Conservation (phyloP, 192 early-diverging fungal genomes). For the Ambispora gerdemannii region DNA sequence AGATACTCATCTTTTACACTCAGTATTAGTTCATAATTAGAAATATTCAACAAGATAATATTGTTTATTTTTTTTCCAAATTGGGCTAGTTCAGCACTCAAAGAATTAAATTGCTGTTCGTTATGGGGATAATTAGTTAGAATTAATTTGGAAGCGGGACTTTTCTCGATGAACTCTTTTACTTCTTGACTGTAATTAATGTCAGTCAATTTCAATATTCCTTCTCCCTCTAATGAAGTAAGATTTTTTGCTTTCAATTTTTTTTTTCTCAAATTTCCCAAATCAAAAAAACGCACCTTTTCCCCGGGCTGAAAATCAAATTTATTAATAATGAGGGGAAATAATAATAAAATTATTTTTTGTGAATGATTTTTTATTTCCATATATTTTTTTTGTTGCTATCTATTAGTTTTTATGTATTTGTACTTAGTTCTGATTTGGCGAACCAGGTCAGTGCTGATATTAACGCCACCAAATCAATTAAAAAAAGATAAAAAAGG, state of each 20-base stretch:
- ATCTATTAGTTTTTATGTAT: conserved; percentile 6
- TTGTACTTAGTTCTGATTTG: conserved; percentile 14
- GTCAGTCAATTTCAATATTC: background rate
- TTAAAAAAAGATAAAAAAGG: background rate
- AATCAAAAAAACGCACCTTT: background rate
- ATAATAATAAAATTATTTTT: conserved; percentile 9
- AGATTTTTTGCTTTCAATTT: background rate
- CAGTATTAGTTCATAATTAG: conserved; percentile 8
- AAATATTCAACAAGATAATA: conserved; percentile 7
- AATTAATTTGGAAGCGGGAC: background rate
- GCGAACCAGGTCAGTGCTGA: background rate
- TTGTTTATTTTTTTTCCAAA: conserved; percentile 6
- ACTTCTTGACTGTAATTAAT: background rate
- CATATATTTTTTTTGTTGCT: conserved; percentile 9
- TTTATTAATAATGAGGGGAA: conserved; percentile 11
- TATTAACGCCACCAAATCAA: conserved; percentile 13
- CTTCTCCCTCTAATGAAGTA: background rate
- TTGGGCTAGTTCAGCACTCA: background rate
- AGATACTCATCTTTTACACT: background rate
- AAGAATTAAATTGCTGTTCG: conserved; percentile 5
- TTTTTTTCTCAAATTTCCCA: background rate
- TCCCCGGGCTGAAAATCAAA: background rate
- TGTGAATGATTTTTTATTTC: no score
- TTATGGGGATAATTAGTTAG: conserved; percentile 17
- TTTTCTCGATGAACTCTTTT: background rate